These are phyloP conservation scores for Epichloe uncinata DNA, from an alignment of 2,329 filamentous ascomycete species.

Conservation along the genomic window DNA sequence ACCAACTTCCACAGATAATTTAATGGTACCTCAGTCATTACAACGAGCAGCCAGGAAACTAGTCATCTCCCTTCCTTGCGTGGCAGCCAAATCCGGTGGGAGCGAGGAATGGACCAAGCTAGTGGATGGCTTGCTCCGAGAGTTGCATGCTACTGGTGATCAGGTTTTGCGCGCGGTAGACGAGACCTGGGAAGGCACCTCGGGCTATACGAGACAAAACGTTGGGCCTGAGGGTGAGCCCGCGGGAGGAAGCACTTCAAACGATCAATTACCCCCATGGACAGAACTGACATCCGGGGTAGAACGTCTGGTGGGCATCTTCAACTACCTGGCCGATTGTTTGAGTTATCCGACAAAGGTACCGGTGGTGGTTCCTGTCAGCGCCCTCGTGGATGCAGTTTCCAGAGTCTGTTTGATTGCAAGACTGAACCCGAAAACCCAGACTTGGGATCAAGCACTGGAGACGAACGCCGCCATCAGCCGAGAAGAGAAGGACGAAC, in stretches of 20 bases:
- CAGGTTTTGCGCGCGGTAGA: conserved; percentile 64
- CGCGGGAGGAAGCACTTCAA: conserved; percentile 29
- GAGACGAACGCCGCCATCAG: conserved; percentile 60
- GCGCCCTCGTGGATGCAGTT: conserved; percentile 53
- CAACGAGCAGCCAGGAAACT: conserved; percentile 48
- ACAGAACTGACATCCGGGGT: conserved; percentile 59
- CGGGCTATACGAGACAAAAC: conserved; percentile 31
- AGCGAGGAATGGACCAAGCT: conserved; percentile 67
- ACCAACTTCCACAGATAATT: conserved; percentile 42
- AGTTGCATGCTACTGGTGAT: conserved; percentile 59
- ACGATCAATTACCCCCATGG: conserved; percentile 54
- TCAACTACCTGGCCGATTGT: conserved; percentile 51
- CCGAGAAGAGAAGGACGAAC: conserved; percentile 67
- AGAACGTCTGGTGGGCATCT: conserved; percentile 52
- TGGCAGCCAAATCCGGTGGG: conserved; percentile 65
- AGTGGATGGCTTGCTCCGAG: conserved; percentile 46
- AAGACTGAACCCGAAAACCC: conserved; percentile 34
- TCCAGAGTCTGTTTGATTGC: conserved; percentile 56
- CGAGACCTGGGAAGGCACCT: conserved; percentile 67
- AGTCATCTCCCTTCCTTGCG: conserved; percentile 60
- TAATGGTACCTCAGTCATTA: conserved; percentile 37
- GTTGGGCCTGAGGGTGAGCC: conserved; percentile 34
- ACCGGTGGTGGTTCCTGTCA: conserved; percentile 53
- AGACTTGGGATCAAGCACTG: conserved; percentile 34
- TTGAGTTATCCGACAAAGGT: conserved; percentile 51